phyloP scores from a whole-genome alignment of 805 yeast species.

The Barnettozyma botsteinii region DNA sequence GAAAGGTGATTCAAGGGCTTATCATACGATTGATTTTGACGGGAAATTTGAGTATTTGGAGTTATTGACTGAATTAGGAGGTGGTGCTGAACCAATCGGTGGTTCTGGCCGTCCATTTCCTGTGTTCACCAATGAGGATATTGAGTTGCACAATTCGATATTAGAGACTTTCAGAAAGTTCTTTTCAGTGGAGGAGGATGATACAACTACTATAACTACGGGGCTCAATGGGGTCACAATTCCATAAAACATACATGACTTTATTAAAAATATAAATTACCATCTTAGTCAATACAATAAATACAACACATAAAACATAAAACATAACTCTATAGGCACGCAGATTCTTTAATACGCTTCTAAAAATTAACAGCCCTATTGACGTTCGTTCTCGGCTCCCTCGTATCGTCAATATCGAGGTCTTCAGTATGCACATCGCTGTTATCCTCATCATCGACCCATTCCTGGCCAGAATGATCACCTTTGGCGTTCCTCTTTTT shows the following conservation, averaged over 20 bases:
- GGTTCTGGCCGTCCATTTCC: constrained; percentile 24
- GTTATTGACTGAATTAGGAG: constrained; percentile 25
- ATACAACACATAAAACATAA: no score
- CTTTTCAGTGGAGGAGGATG: constrained; percentile 13
- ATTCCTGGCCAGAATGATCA: constrained; percentile 25
- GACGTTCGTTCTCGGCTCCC: constrained; percentile 4
- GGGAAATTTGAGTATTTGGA: constrained; percentile 26
- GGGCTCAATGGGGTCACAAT: background rate
- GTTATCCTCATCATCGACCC: constrained; percentile 18
- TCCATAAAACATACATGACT: background rate
- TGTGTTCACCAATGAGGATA: constrained; percentile 23
- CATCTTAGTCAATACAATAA: no score
- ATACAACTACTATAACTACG: background rate
- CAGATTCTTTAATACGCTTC: background rate
- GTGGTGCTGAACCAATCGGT: constrained; percentile 15
- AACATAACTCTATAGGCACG: no score
- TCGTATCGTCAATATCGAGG: background rate
- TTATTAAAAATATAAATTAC: background rate
- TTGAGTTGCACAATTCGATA: constrained; percentile 13
- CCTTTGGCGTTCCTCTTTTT: constrained; percentile 13
- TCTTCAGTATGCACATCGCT: background rate
- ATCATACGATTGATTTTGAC: constrained; percentile 31
- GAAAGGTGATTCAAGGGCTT: constrained; percentile 26
- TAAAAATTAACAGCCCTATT: constrained; percentile 24
- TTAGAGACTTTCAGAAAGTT: constrained; percentile 14